Conservation (phyloP, 148 eudicot genomes). For the Polygonum aviculare region DNA sequence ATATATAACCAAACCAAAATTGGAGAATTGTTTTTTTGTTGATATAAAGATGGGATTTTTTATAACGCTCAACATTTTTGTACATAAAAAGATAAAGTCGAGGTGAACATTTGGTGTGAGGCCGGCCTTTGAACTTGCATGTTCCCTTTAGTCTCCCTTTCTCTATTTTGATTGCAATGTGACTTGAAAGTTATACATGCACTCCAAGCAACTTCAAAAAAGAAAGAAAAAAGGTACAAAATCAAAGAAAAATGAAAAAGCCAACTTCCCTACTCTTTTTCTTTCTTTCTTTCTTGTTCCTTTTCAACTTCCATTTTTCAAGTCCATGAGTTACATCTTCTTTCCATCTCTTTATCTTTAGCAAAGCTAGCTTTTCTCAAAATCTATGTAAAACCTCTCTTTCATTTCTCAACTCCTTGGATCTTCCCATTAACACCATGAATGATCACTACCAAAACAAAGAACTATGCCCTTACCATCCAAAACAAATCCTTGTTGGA, state of each 20-base stretch:
- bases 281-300: not conserved
- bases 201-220: not conserved
- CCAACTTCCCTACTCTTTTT: not conserved
- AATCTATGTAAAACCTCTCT: not conserved
- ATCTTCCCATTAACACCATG: constrained; percentile 5
- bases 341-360: not conserved
- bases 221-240: not conserved
- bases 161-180: not conserved
- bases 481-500: not conserved
- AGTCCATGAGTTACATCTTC: not conserved
- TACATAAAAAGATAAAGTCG: no score
- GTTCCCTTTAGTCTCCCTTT: not conserved
- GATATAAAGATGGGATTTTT: not conserved
- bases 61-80: not conserved
- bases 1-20: no score
- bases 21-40: no score
- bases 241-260: not conserved
- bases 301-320: not conserved
- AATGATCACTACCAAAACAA: not conserved
- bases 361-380: not conserved
- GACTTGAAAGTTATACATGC: not conserved
- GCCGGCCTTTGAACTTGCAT: no score
- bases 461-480: not conserved
- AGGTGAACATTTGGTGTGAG: no score
- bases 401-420: constrained; percentile 3